A percentile compares a stretch with the other conserved stretches of the same genome.
Conservation (phyloP, 169 alveolate genomes). For the Plasmodium chabaudi region DNA sequence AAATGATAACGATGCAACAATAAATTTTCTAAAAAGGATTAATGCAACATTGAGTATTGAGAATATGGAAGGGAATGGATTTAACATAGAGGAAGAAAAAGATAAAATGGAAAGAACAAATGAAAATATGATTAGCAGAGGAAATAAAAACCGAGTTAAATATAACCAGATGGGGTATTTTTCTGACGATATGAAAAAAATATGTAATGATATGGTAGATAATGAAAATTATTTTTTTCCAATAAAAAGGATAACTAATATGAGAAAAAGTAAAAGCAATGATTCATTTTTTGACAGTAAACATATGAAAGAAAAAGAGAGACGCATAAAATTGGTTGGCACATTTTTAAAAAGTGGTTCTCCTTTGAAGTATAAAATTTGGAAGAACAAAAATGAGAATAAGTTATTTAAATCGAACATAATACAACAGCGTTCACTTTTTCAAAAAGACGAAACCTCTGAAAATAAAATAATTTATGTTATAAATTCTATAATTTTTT, state of each 20-base stretch:
- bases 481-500: slow-evolving; percentile 29
- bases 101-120: not conserved
- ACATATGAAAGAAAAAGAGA: not conserved
- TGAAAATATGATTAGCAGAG: no score
- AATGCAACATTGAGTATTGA: not conserved
- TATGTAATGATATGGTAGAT: no score
- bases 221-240: no score
- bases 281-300: slow-evolving; percentile 35
- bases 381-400: slow-evolving; percentile 6
- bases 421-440: slow-evolving; percentile 32
- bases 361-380: not conserved
- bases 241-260: no score
- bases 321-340: not conserved
- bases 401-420: slow-evolving; percentile 18
- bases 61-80: not conserved
- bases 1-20: not conserved
- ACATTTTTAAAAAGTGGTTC: not conserved
- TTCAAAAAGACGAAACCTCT: slow-evolving; percentile 1
- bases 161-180: no score
- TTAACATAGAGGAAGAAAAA: not conserved
- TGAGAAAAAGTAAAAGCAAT: slow-evolving; percentile 19
- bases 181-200: no score
- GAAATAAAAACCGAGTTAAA: no score
- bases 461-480: slow-evolving; percentile 26
- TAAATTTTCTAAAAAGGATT: slow-evolving; percentile 10